Conservation (phyloP, 2,329 filamentous ascomycete species). For the Tolypocladium ovalisporum region DNA sequence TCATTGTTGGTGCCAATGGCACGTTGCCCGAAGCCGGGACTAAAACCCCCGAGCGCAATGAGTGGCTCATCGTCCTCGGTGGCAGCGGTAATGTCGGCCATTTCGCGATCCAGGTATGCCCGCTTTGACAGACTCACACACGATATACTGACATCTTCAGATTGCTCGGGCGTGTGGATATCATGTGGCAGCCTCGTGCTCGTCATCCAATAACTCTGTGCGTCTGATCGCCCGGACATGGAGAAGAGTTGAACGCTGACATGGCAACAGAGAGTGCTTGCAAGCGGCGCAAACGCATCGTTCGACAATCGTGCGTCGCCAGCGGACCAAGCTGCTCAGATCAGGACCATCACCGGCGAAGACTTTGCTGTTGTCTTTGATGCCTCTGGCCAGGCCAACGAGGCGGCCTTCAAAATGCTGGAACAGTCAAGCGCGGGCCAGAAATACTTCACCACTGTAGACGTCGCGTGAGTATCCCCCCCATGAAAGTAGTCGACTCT, state of each 20-base stretch:
- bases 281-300: constrained; percentile 18
- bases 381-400: constrained; percentile 15
- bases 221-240: not conserved
- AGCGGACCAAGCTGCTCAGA: constrained; percentile 18
- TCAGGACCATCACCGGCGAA: constrained; percentile 19
- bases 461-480: constrained; percentile 17
- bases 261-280: constrained; percentile 11
- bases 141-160: constrained; percentile 7
- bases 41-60: constrained; percentile 10
- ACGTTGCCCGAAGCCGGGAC: constrained; percentile 10
- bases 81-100: constrained; percentile 23
- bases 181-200: constrained; percentile 25
- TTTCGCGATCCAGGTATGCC: constrained; percentile 17
- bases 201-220: constrained; percentile 16
- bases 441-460: constrained; percentile 21
- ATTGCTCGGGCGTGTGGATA: constrained; percentile 22
- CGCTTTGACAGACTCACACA: too few species aligned
- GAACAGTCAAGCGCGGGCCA: constrained; percentile 9
- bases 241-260: not conserved
- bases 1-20: constrained; percentile 16
- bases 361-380: constrained; percentile 23
- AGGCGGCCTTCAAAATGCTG: constrained; percentile 19
- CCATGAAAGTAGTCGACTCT: not conserved
- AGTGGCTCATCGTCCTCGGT: constrained; percentile 26
- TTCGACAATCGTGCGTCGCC: constrained; percentile 17